Evolutionary conservation across 2,329 filamentous ascomycete genomes (phyloP).

Genomic region (Beauveria caledonica): DNA sequence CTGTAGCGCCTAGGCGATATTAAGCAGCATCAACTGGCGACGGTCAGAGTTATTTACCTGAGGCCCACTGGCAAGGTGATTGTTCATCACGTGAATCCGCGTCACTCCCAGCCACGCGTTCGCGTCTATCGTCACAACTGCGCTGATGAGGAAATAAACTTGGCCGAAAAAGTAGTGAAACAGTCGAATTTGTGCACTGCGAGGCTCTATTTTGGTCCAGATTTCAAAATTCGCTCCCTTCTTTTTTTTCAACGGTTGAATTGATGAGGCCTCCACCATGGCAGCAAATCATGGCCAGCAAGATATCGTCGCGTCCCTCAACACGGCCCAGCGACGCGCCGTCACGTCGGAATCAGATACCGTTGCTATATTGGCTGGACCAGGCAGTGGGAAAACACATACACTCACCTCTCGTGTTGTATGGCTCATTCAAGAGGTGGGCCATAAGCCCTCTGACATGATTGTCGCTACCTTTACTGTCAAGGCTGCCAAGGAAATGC

Average conservation of each 20-base stretch:
- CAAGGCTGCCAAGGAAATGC: slow-evolving; percentile 91
- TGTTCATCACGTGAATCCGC: slow-evolving; percentile 1
- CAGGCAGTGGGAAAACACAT: slow-evolving; percentile 82
- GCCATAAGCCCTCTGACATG: slow-evolving; percentile 74
- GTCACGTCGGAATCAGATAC: slow-evolving; percentile 45
- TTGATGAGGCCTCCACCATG: neutral
- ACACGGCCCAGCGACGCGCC: slow-evolving; percentile 46
- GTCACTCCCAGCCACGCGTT: neutral
- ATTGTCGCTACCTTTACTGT: slow-evolving; percentile 96
- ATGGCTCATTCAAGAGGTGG: slow-evolving; percentile 67
- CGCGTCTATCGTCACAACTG: neutral
- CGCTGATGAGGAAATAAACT: neutral
- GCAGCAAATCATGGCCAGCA: slow-evolving; percentile 14
- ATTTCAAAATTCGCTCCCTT: neutral
- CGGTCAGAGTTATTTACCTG: no score
- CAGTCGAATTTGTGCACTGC: neutral
- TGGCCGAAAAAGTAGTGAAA: neutral
- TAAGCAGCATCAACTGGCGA: no score
- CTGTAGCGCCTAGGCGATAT: neutral
- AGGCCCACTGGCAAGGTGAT: neutral
- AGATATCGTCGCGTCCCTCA: slow-evolving; percentile 40
- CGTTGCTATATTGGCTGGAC: slow-evolving; percentile 59
- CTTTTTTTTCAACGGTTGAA: neutral
- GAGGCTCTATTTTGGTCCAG: neutral
- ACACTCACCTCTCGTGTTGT: slow-evolving; percentile 89